These are phyloP conservation scores for Amylostereum chailletii DNA, from an alignment of 1,284 basidiomycete genomes.

Conservation along the genomic window DNA sequence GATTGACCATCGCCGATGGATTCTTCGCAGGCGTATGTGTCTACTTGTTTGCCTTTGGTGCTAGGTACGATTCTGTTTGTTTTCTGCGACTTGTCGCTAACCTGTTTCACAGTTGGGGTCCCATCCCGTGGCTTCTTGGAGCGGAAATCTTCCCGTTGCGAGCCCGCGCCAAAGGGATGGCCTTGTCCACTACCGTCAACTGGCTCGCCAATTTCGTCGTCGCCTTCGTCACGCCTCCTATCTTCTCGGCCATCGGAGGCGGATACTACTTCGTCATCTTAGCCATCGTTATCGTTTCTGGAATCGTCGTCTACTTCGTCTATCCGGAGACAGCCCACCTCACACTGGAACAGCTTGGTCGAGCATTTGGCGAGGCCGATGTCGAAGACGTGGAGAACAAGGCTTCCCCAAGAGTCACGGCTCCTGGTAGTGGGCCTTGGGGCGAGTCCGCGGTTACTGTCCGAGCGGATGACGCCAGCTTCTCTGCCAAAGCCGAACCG, in stretches of 20 bases:
- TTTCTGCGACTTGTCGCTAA: not conserved
- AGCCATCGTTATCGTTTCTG: slow-evolving; percentile 33
- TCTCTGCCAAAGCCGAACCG: too few species aligned
- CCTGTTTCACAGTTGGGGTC: slow-evolving; percentile 40
- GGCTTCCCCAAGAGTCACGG: too few species aligned
- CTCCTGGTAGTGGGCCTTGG: too few species aligned
- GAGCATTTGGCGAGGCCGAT: slow-evolving; percentile 33
- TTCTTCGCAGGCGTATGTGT: slow-evolving; percentile 34
- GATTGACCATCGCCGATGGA: slow-evolving; percentile 33
- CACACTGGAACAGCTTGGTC: slow-evolving; percentile 41
- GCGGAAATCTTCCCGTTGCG: slow-evolving; percentile 62
- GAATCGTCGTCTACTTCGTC: slow-evolving; percentile 36
- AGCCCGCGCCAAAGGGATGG: slow-evolving; percentile 60
- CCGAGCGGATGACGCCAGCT: too few species aligned
- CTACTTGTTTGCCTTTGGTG: slow-evolving; percentile 39
- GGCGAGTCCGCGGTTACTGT: too few species aligned
- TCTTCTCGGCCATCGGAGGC: slow-evolving; percentile 33
- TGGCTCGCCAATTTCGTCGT: slow-evolving; percentile 49
- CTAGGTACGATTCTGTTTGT: slow-evolving; percentile 23
- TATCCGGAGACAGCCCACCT: slow-evolving; percentile 36
- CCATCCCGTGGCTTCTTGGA: slow-evolving; percentile 51
- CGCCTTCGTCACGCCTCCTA: slow-evolving; percentile 44
- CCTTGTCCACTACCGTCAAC: slow-evolving; percentile 52
- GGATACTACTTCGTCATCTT: slow-evolving; percentile 44
- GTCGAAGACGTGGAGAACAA: too few species aligned